Base-by-base conservation (phyloP, 2,329 filamentous ascomycete genomes). In the Penicillium hesseltinei region DNA sequence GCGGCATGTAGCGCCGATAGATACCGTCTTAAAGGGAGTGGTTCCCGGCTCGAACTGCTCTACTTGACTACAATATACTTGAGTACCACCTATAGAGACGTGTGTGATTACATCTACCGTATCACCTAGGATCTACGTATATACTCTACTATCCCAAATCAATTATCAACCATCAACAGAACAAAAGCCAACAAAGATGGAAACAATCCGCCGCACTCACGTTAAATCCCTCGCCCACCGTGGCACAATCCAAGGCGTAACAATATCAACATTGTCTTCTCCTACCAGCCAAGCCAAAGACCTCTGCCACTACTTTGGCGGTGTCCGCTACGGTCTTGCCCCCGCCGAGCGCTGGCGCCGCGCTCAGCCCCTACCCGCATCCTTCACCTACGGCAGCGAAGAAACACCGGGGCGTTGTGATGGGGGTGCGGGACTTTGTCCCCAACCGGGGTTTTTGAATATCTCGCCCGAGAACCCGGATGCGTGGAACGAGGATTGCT, bases 271-370 rank as follows among this genome's bases (percentile, higher is more conserved):
- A 19, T 63, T 3, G 19, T n/a, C 64, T 66, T 11, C 66, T 67
- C 27, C 36, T 13, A 59, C 60, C 15, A 62, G 66, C 19, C 69
- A 73, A 6, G n/a, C 19, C 13, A 42, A 54, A 10, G 64, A 66
- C n/a, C 69, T 80, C 2, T 79, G 79, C 54, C 79, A 79, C 58
- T 84, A 80, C 66, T 83, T 83, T 53, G 82, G 82, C 21, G 81
- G 81, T 6, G 69, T 85, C 0, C 82, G 82, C 0, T 85, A 84
- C 59, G 83, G 80, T 0, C 70, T 83, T 1, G 80, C 82, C 15
- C 81, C 82, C 0, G 58, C 73, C 15, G 76, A 77, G 59, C 75
- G 82, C 52, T 85, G 82, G 71, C 77, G 79, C 17, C 75, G 73
- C 51, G 80, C 82, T 8, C 75, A 76, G 27, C 70, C 72, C 5